Evolutionary conservation across 2,329 filamentous ascomycete genomes (phyloP), one percentile per base, ranked within the genome.

Genomic region (Epichloe elymi): DNA sequence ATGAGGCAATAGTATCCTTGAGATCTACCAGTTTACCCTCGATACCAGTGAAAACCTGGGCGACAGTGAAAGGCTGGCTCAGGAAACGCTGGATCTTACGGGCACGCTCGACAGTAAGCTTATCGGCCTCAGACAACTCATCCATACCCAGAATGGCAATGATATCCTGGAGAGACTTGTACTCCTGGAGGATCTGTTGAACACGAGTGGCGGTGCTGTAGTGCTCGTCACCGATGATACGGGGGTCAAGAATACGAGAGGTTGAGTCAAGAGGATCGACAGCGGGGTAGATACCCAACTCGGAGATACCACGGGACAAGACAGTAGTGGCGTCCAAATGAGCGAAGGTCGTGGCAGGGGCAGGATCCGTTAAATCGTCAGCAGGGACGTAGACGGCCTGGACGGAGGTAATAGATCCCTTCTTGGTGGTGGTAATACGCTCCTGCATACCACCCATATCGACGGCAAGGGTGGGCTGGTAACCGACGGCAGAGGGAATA

Each of bases 131-230:
- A 59, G 93, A 97, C 76, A 98, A 78, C 74, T 98, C 93, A 75
- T 98, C 93, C 93, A 98, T 97, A 85, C 91, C 91, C 71, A 97
- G 77, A 89, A 98, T 98, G 75, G 93, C 93, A 80, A 96, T 96
- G 84, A 98, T 98, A 80, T 98, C 93, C 80, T 98, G 93, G 62
- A 98, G 88, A 59, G 91, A 97, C 87, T 97, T 97, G 87, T 98
- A 98, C 82, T 97, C 93, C 79, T 98, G 93, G 71, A 98, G 85
- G 76, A 96, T 97, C 79, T 95, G 89, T 81, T 98, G 93, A 68
- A 98, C 93, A 65, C 85, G 85, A 72, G 86, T 87, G 72, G 93
- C 93, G 65, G 83, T 91, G 57, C 89, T 72, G 85, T 98, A 98
- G 82, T 98, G 93, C 57, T 98, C 93, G 69, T 97, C 80, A 72